Conservation (phyloP, 805 yeast genomes). For the Jamesozyma jinghongensis region DNA sequence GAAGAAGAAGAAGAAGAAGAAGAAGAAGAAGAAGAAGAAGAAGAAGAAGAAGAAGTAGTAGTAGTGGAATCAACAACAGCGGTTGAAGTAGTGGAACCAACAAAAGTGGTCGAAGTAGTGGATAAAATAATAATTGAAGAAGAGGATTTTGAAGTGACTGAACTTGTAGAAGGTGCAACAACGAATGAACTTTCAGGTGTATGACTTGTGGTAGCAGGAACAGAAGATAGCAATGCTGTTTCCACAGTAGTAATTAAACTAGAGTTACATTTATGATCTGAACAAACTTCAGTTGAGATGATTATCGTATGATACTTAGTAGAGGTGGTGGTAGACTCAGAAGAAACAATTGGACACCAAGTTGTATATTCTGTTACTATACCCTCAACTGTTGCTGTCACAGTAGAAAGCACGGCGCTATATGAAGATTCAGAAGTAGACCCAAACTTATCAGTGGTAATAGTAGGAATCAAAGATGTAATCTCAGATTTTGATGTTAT, state of each 20-base stretch:
- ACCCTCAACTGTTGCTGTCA: slow-evolving; percentile 21
- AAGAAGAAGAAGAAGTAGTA: not conserved
- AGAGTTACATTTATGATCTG: slow-evolving; percentile 5
- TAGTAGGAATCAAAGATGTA: slow-evolving; percentile 7
- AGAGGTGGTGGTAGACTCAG: not conserved
- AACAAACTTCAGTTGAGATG: slow-evolving; percentile 15
- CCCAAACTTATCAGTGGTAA: too few relatives aligned
- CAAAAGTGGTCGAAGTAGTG: not conserved
- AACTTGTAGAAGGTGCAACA: not conserved
- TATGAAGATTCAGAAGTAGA: not conserved
- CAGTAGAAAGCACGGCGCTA: slow-evolving; percentile 9
- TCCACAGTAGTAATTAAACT: slow-evolving; percentile 4
- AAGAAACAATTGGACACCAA: slow-evolving; percentile 29
- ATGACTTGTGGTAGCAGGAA: slow-evolving; percentile 15
- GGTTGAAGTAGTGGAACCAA: not conserved
- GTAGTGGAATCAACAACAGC: not conserved
- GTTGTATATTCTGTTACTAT: slow-evolving; percentile 29
- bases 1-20: too few relatives aligned
- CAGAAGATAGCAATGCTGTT: not conserved
- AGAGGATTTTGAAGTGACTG: not conserved
- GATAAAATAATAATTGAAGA: not conserved
- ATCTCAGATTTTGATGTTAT: slow-evolving; percentile 4
- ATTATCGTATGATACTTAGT: slow-evolving; percentile 5
- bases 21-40: too few relatives aligned
- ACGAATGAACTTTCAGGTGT: not conserved